These are phyloP conservation scores for Lachancea meyersii DNA, from an alignment of 805 yeast genomes.

Conservation along the genomic window DNA sequence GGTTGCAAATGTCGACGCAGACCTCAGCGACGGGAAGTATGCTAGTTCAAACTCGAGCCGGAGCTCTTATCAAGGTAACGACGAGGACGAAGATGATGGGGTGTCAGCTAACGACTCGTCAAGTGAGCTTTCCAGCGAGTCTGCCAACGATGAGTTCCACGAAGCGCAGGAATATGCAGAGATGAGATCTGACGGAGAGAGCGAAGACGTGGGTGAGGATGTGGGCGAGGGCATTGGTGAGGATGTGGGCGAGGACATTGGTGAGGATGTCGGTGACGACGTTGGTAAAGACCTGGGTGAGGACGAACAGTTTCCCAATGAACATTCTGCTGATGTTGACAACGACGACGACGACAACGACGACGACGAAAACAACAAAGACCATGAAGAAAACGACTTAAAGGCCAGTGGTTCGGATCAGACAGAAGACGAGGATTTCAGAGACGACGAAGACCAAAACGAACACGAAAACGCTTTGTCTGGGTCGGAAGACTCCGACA, in stretches of 20 bases:
- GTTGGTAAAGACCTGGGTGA: conserved; percentile 29
- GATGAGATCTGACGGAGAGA: conserved; percentile 22
- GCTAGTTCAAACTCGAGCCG: conserved; percentile 19
- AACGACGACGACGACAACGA: conserved; percentile 30
- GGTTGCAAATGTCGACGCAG: conserved; percentile 4
- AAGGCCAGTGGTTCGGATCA: neutral
- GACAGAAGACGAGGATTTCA: conserved; percentile 20
- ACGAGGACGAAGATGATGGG: conserved; percentile 10
- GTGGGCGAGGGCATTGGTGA: conserved; percentile 31
- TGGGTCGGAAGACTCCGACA: conserved; percentile 24
- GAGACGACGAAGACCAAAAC: conserved; percentile 11
- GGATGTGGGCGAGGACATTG: conserved; percentile 17
- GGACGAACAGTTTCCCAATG: no score
- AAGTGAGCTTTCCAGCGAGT: neutral
- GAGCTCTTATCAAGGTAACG: conserved; percentile 21
- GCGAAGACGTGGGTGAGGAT: conserved; percentile 33
- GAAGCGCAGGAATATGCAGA: conserved; percentile 8
- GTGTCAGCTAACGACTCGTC: neutral
- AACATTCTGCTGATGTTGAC: no score
- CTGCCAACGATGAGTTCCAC: conserved; percentile 8
- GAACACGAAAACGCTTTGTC: conserved; percentile 3
- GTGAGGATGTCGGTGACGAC: conserved; percentile 6
- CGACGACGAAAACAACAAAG: conserved; percentile 7
- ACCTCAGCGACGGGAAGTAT: conserved; percentile 18
- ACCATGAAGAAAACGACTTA: conserved; percentile 36